Conservation (phyloP, 345 rosid genomes). For the Gossypium herbaceum region DNA sequence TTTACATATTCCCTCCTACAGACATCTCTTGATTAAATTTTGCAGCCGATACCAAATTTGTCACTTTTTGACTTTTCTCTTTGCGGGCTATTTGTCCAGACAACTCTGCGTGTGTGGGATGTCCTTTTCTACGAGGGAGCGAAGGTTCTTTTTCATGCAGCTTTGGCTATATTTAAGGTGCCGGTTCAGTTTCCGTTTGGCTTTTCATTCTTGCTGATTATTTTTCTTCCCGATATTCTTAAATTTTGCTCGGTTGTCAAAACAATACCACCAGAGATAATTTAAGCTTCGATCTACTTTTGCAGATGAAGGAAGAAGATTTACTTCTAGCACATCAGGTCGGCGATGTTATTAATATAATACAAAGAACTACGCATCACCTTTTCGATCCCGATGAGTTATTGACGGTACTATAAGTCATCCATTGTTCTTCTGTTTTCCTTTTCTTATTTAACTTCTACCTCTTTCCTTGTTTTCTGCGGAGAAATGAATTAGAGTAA, state of each 20-base stretch:
- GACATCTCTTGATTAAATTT: background rate
- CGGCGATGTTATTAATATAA: constrained; percentile 80
- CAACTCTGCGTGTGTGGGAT: constrained; percentile 97
- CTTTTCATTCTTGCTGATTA: background rate
- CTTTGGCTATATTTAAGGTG: constrained; percentile 97
- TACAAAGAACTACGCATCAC: constrained; percentile 82
- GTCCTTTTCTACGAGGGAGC: too few species aligned
- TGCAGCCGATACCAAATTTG: background rate
- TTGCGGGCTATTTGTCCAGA: constrained; percentile 25
- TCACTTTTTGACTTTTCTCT: constrained; percentile 1
- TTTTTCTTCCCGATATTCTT: background rate
- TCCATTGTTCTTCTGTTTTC: background rate
- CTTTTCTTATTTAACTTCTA: background rate
- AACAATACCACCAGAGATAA: background rate
- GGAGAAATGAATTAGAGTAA: background rate
- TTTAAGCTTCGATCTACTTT: background rate
- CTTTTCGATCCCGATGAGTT: constrained; percentile 96
- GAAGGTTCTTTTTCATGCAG: constrained; percentile 22
- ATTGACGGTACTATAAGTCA: constrained; percentile 53
- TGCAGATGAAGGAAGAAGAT: constrained; percentile 94
- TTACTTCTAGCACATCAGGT: constrained; percentile 88
- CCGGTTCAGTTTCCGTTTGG: constrained; percentile 10
- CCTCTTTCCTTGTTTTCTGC: background rate
- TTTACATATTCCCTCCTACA: background rate
- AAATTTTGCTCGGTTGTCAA: background rate